A percentile compares a stretch with the other conserved stretches of the same genome.
These are phyloP conservation scores for Mycena citricolor DNA, from an alignment of 1,284 basidiomycete species.

Conservation along the genomic window DNA sequence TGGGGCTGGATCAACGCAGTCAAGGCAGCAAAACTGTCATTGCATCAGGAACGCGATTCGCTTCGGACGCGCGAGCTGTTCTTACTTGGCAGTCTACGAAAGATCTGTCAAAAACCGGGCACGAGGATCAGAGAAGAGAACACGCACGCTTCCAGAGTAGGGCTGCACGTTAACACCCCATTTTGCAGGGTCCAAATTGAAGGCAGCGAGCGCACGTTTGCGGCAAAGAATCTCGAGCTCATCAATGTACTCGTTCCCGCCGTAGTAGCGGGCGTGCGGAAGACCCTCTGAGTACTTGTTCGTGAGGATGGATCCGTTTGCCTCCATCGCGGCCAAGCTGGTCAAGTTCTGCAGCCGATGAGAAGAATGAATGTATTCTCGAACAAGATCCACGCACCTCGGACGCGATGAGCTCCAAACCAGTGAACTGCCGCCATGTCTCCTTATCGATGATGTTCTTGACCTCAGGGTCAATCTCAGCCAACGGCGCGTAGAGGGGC, in stretches of 20 bases:
- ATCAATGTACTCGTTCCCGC: conserved; percentile 97
- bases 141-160: conserved; percentile 87
- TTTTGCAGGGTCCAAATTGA: conserved; percentile 89
- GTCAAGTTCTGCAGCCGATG: conserved; percentile 77
- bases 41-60: conserved; percentile 18
- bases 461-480: conserved; percentile 92
- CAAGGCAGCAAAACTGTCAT: conserved; percentile 89
- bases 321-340: conserved; percentile 92
- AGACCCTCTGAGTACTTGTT: conserved; percentile 99
- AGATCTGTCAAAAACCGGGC: conserved; percentile 16
- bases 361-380: conserved; percentile 11
- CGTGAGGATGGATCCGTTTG: conserved; percentile 97
- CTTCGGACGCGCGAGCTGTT: conserved; percentile 17
- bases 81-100: conserved; percentile 77
- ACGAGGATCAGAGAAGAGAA: conserved; percentile 16
- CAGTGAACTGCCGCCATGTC: conserved; percentile 97
- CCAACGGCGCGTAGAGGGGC: conserved; percentile 83
- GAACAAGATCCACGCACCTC: conserved; percentile 56
- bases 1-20: conserved; percentile 97
- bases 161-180: conserved; percentile 99
- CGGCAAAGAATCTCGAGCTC: conserved; percentile 95
- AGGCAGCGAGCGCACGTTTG: conserved; percentile 94
- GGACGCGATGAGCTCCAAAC: conserved; percentile 95
- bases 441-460: conserved; percentile 99
- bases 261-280: conserved; percentile 95